These are phyloP conservation scores for Plasmodium ovale DNA, from an alignment of 169 alveolate species.

Conservation along the genomic window DNA sequence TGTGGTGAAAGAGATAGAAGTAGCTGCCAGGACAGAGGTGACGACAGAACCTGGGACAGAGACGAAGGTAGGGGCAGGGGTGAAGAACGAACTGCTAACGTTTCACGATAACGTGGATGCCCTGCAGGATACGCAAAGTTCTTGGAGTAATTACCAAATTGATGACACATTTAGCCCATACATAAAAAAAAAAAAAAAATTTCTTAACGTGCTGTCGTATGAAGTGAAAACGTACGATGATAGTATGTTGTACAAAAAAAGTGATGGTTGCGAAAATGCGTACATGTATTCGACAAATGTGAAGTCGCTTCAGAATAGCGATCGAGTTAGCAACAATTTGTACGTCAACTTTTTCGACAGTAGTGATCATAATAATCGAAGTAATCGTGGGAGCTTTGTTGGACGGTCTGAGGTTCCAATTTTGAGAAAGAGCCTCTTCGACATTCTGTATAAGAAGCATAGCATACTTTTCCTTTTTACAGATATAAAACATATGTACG, in stretches of 20 bases:
- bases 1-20: too few species aligned
- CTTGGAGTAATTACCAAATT: neutral
- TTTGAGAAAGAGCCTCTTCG: slow-evolving; percentile 31
- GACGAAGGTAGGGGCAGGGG: neutral
- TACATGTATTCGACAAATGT: slow-evolving; percentile 38
- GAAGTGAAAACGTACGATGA: slow-evolving; percentile 20
- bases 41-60: too few species aligned
- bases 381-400: neutral
- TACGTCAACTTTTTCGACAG: neutral
- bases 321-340: slow-evolving; percentile 37
- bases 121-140: neutral
- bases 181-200: slow-evolving; percentile 16
- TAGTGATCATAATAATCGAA: neutral
- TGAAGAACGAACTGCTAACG: neutral
- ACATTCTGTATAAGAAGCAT: slow-evolving; percentile 23
- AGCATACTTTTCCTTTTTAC: slow-evolving; percentile 38
- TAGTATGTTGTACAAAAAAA: slow-evolving; percentile 25
- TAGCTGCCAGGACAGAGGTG: too few species aligned
- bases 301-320: slow-evolving; percentile 12
- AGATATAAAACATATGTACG: slow-evolving; percentile 25
- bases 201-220: slow-evolving; percentile 13
- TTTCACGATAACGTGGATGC: slow-evolving; percentile 3
- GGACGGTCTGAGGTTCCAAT: neutral
- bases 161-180: slow-evolving; percentile 39
- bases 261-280: slow-evolving; percentile 51